These are phyloP conservation scores for Daldinia bambusicola DNA, from an alignment of 495 filamentous ascomycete species.

Conservation along the genomic window DNA sequence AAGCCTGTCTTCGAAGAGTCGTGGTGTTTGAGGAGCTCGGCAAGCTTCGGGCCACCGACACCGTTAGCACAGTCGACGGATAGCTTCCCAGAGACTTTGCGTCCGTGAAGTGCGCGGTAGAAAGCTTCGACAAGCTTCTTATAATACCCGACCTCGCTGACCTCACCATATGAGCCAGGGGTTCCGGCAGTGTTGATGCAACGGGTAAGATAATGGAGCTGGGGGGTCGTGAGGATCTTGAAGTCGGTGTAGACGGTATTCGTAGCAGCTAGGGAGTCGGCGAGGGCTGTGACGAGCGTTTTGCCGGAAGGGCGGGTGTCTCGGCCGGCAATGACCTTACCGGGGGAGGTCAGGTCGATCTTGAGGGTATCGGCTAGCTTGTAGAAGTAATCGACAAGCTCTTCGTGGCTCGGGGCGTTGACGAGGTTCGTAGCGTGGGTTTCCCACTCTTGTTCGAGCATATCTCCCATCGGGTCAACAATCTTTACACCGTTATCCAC, in stretches of 20 bases:
- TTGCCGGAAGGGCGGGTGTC: slow-evolving; percentile 94
- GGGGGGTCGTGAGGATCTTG: slow-evolving; percentile 91
- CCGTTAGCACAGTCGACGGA: slow-evolving; percentile 97
- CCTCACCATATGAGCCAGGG: slow-evolving; percentile 83
- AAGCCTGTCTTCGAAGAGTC: slow-evolving; percentile 71
- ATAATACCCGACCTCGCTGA: slow-evolving; percentile 92
- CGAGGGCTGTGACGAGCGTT: slow-evolving; percentile 78
- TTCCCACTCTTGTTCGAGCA: slow-evolving; percentile 97
- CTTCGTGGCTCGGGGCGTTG: slow-evolving; percentile 79
- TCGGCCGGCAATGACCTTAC: slow-evolving; percentile 87
- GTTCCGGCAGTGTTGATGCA: slow-evolving; percentile 92
- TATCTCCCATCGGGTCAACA: slow-evolving; percentile 97
- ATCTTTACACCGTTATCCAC: slow-evolving; percentile 98
- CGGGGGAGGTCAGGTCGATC: slow-evolving; percentile 74
- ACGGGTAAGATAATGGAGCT: slow-evolving; percentile 94
- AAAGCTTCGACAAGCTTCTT: slow-evolving; percentile 87
- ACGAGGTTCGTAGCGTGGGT: slow-evolving; percentile 84
- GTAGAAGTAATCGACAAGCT: slow-evolving; percentile 78
- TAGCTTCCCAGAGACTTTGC: slow-evolving; percentile 73
- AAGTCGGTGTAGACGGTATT: slow-evolving; percentile 79
- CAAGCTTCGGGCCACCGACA: slow-evolving; percentile 91
- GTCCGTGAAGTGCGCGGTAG: slow-evolving; percentile 78
- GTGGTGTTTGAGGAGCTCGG: slow-evolving; percentile 85
- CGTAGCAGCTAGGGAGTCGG: slow-evolving; percentile 78
- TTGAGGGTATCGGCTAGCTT: slow-evolving; percentile 75